Evolutionary conservation across 2,329 filamentous ascomycete genomes (phyloP), one percentile per base, ranked within the genome.

Genomic region (Fusarium brevicatenulatum): DNA sequence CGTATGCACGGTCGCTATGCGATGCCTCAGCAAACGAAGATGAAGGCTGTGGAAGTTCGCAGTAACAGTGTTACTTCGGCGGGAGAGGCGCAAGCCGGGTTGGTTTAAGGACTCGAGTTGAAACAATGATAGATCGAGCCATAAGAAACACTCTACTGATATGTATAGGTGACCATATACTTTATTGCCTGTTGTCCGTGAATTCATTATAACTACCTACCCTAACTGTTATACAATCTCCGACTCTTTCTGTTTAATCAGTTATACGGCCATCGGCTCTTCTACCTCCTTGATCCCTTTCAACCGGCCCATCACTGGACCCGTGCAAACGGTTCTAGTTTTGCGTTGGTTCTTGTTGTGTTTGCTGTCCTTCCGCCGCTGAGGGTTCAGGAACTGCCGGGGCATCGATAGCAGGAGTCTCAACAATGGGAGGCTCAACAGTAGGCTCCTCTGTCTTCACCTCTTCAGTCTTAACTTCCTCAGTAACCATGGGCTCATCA

Each of bases 1-100:
- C 80, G 81, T 36, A 87, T 90, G 80, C 84, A 89, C 70, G 88
- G 87, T 1, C 82, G 87, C 19, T 78, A 86, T 28, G 84, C 83
- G 19, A 73, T 77, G 60, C 75, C 78, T 9, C 72, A 78, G 58
- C 67, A 60, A 23, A 59, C 66, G 9, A 53, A 50, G 40, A 32
- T 42, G 37, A 50, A 63, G 21, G 47, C 21, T 6, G 25, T 54
- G 2, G 47, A 46, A 10, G 37, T 49, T 52, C 19, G 23, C 34
- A 63, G 55, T 13, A 64, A 53, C 18, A 28, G 46, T 32, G 58
- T 55, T 30, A 49, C 52, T 21, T 30, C 58, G 4, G 8, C 44
- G n/a, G 53, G 61, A 56, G 54, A 66, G 37, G 16, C 42, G 37
- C 32, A 57, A 12, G 23, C 19, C 11, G 30, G 19, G 23, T 23